These are phyloP conservation scores for Phytophthora brassicae DNA, from an alignment of 352 stramenopile genomes.

Conservation along the genomic window DNA sequence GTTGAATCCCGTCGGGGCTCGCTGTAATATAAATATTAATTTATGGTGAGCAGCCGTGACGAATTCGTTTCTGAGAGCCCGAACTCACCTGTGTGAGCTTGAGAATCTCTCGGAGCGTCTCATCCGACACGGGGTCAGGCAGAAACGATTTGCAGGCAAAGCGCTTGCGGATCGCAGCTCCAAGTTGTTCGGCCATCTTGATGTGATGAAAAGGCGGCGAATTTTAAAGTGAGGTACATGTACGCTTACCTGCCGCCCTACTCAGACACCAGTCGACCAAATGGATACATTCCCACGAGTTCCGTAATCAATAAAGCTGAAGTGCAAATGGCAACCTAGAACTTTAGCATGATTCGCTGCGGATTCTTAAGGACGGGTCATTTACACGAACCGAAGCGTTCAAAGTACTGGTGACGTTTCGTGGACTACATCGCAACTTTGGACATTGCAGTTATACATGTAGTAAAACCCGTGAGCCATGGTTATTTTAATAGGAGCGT, in stretches of 20 bases:
- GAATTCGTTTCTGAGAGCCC: not conserved
- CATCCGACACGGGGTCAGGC: conserved; percentile 43
- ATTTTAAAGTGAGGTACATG: conserved; percentile 23
- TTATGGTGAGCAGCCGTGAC: not conserved
- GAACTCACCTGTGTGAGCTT: conserved; percentile 51
- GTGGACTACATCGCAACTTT: too few relatives aligned
- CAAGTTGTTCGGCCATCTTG: conserved; percentile 16
- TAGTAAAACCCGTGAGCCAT: too few relatives aligned
- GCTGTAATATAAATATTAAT: conserved; percentile 24
- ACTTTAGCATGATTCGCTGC: not conserved
- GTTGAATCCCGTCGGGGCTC: conserved; percentile 72
- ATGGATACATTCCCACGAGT: not conserved
- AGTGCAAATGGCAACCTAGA: not conserved
- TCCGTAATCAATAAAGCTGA: not conserved
- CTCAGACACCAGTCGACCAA: not conserved
- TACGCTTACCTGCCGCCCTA: not conserved
- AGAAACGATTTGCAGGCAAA: conserved; percentile 40
- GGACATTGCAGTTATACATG: too few relatives aligned
- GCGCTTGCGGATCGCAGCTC: conserved; percentile 25
- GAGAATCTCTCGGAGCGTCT: conserved; percentile 58
- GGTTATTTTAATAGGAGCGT: too few relatives aligned
- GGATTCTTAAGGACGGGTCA: too few relatives aligned
- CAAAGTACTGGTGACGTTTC: too few relatives aligned
- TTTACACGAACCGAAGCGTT: too few relatives aligned
- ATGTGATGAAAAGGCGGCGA: not conserved